These are phyloP conservation scores for Diaporthe citrichinensis DNA, from an alignment of 2,329 filamentous ascomycete genomes.

Conservation along the genomic window DNA sequence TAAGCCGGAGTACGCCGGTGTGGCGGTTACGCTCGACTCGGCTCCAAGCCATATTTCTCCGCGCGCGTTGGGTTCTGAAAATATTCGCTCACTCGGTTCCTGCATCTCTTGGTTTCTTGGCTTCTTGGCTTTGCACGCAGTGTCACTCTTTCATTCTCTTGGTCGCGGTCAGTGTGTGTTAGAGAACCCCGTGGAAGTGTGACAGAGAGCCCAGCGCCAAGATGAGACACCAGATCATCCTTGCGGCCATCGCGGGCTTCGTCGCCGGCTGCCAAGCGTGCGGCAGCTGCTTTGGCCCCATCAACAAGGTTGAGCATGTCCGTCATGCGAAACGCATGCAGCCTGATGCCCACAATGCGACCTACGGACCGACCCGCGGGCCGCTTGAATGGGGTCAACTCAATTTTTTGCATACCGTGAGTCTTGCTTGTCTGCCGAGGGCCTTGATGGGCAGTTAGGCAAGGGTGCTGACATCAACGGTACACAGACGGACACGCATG, in stretches of 20 bases:
- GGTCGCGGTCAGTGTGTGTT: background rate
- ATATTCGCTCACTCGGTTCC: background rate
- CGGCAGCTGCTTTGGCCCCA: constrained; percentile 58
- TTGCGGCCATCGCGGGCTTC: constrained; percentile 40
- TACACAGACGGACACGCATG: constrained; percentile 68
- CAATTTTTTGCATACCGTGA: constrained; percentile 71
- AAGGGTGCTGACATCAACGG: background rate
- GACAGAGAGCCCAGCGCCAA: background rate
- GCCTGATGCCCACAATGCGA: constrained; percentile 58
- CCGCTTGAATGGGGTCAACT: constrained; percentile 73
- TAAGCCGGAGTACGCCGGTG: background rate
- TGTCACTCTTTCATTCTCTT: background rate
- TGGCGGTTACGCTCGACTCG: background rate
- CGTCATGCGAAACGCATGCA: constrained; percentile 65
- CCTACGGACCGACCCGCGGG: constrained; percentile 56
- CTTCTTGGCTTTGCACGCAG: constrained; percentile 2
- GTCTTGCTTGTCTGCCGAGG: constrained; percentile 26
- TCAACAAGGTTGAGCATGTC: constrained; percentile 59
- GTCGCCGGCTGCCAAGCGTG: constrained; percentile 52
- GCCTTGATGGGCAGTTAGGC: background rate
- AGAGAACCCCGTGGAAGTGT: background rate
- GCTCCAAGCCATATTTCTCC: background rate
- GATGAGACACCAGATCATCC: constrained; percentile 36
- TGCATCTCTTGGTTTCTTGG: constrained; percentile 10
- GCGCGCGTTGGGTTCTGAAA: background rate